Evolutionary conservation across 2,329 filamentous ascomycete species (phyloP).

Genomic region (Cytospora schulzeri): DNA sequence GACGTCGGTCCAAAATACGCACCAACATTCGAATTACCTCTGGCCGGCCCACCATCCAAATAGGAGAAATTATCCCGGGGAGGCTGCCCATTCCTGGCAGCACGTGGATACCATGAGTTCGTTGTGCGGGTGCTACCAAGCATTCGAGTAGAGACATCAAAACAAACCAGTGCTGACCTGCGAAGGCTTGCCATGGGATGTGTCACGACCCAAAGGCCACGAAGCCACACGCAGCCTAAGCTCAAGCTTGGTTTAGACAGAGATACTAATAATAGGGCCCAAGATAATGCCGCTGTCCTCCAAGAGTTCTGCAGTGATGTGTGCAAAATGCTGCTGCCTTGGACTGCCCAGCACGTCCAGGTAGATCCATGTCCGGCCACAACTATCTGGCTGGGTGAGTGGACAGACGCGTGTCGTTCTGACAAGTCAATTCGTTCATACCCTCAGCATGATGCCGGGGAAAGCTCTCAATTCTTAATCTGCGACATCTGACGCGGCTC

Average conservation of each 20-base stretch:
- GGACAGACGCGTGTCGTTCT: neutral
- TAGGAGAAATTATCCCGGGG: too few relatives aligned
- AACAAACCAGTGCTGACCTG: too few relatives aligned
- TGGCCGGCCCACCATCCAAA: neutral
- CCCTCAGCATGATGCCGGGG: neutral
- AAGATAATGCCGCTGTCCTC: neutral
- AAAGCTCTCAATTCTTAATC: conserved; percentile 3
- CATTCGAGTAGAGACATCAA: neutral
- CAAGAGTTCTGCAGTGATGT: neutral
- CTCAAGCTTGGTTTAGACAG: neutral
- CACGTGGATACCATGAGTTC: neutral
- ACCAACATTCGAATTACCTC: neutral
- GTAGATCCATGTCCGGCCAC: neutral
- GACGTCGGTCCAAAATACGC: neutral
- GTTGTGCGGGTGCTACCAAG: neutral
- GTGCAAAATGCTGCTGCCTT: conserved; percentile 13
- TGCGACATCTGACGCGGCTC: too few relatives aligned
- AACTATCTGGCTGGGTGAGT: neutral
- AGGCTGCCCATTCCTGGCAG: neutral
- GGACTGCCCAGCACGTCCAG: neutral
- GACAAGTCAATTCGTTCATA: neutral
- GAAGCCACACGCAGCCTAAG: neutral
- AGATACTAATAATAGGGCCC: neutral
- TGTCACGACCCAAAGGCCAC: too few relatives aligned
- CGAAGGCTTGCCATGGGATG: neutral